Base-by-base conservation (phyloP, 1,139 yeast genomes). In the Nakaseomyces bracarensis region DNA sequence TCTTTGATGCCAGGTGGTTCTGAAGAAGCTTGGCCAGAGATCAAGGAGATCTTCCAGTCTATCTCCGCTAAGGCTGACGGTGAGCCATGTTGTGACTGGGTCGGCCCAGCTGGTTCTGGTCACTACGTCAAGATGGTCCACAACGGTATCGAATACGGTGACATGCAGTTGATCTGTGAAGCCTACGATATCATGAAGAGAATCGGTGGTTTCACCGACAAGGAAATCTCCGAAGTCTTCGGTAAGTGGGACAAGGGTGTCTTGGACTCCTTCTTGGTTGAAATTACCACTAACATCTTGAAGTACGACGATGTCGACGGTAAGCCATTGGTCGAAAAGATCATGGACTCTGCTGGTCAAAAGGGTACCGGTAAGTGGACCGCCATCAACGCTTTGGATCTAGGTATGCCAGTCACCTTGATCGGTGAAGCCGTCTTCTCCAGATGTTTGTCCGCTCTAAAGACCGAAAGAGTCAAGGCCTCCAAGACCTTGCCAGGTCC, bases 281-380 rank as follows among this genome's bases (percentile, higher is more conserved):
- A 91, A 72, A 91, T 91, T 66, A 91, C 98, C 55, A 85, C 94
- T 68, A 96, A 91, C 65, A 87, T 91, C 60, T 74, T 91, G 67
- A 80, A 83, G 68, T 86, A 68, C 76, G 86, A 82, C 64, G 93
- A 85, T 59, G 75, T 74, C 48, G 96, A 89, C 61, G 93, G 95
- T 55, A 77, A 78, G 56, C 95, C 97, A 61, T 72, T 91, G 58
- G 93, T 91, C 54, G 97, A 91, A 74, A 91, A 91, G 77, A 89
- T 91, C 65, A 72, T 87, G 69, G 98, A 91, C 69, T 68, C 85
- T 58, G 98, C 98, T 57, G 98, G 98, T 61, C 98, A 91, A 75
- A 91, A 91, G 78, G 98, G 98, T 78, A 91, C 98, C 56, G 98
- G 98, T 74, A 91, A 91, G 76, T 91, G 98, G 98, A 91, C 97